Conservation (phyloP, 1,284 basidiomycete genomes). For the Boletus semigastroideus region DNA sequence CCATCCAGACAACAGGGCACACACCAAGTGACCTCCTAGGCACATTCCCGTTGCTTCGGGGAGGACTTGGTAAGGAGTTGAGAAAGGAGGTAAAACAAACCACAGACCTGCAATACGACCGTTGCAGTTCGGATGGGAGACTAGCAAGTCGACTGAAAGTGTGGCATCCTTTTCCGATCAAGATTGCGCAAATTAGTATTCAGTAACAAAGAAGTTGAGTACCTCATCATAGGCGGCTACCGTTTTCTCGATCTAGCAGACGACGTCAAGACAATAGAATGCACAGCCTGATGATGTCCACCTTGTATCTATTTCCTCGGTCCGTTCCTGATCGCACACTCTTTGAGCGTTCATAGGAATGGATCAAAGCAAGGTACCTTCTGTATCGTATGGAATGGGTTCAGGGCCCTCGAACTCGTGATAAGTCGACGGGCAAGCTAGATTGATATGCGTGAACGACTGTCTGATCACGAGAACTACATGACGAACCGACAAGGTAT, state of each 20-base stretch:
- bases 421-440: slow-evolving; percentile 79
- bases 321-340: slow-evolving; percentile 56
- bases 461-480: neutral
- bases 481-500: slow-evolving; percentile 65
- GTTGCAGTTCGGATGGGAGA: slow-evolving; percentile 77
- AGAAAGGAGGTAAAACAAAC: neutral
- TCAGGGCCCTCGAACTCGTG: slow-evolving; percentile 91
- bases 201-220: slow-evolving; percentile 1
- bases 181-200: slow-evolving; percentile 5
- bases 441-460: slow-evolving; percentile 3
- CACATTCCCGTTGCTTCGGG: slow-evolving; percentile 79
- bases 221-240: slow-evolving; percentile 85
- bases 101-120: slow-evolving; percentile 79
- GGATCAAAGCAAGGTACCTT: slow-evolving; percentile 48
- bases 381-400: slow-evolving; percentile 80
- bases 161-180: slow-evolving; percentile 61
- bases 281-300: slow-evolving; percentile 2
- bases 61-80: slow-evolving; percentile 1
- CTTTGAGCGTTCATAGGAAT: neutral
- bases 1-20: slow-evolving; percentile 16
- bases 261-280: slow-evolving; percentile 8
- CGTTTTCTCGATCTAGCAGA: slow-evolving; percentile 74
- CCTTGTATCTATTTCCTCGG: slow-evolving; percentile 87
- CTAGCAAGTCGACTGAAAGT: slow-evolving; percentile 73
- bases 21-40: slow-evolving; percentile 78